Base-by-base conservation (phyloP, 169 alveolate genomes). In the Neospora caninum region DNA sequence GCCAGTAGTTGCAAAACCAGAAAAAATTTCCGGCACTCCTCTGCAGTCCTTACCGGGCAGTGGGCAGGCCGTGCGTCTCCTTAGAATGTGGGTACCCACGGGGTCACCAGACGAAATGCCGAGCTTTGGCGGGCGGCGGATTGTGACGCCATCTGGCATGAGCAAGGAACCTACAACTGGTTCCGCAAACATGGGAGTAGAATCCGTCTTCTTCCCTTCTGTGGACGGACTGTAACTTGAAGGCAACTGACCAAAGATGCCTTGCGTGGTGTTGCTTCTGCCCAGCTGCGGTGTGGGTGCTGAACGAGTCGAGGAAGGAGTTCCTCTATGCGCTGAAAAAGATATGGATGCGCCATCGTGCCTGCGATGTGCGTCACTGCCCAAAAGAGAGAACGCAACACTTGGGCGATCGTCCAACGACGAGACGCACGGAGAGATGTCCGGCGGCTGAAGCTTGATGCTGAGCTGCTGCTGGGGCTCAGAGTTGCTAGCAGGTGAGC, bases 31-130 rank as follows among this genome's bases (percentile, higher is more conserved):
- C 58, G 58, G 58, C 58, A 49, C 58, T 27, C n/a, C 1, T n/a
- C 49, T 4, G 45, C 86, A 2, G 41, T 22, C 49, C 86, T 78
- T 38, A 78, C 86, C 86, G 42, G 86, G 9, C 7, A 0, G 7
- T 20, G n/a, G 45, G 64, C 38, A 39, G 13, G 69, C 41, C 18
- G 89, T 27, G 41, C 89, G 89, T 41, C 89, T 88, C 64, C 45
- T 27, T 2, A 64, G 58, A 27, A 58, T 88, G 64, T 88, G 92
- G 31, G 73, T 54, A n/a, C 53, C 92, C 42, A 88, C 41, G 58
- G 92, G 92, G 58, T 88, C 92, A 27, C 92, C 92, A 41, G 92
- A 88, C 39, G 80, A 45, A 38, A 88, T 88, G 84, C 92, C 92
- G 31, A 58, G 58, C 83, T 20, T 53, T 27, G 92, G 69, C 45